phyloP scores from a whole-genome alignment of 2,329 filamentous ascomycete genomes.

The Epicoccum nigrum region DNA sequence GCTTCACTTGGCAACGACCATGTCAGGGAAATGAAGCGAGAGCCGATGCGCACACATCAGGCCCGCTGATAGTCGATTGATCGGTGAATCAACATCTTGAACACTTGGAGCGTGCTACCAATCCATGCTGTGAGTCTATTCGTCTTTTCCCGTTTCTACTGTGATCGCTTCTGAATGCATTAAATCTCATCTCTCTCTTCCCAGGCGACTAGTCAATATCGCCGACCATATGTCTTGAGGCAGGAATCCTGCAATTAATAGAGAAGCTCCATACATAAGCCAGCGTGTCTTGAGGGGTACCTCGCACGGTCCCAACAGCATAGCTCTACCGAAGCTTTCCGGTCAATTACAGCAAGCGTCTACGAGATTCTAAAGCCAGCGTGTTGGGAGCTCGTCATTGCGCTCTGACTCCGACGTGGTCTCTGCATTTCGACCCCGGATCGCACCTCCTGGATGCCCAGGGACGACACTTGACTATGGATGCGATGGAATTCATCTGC shows the following conservation, averaged over 20 bases:
- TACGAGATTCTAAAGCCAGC: neutral
- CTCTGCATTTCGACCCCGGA: conserved; percentile 5
- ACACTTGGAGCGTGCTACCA: conserved; percentile 10
- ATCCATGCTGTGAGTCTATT: conserved; percentile 3
- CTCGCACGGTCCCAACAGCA: neutral
- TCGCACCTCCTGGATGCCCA: neutral
- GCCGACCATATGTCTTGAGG: neutral
- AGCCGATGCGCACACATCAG: conserved; percentile 6
- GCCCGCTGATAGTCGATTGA: conserved; percentile 1
- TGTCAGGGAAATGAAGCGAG: neutral
- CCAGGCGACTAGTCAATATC: conserved; percentile 2
- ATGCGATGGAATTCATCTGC: conserved; percentile 3
- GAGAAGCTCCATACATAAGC: too few relatives aligned
- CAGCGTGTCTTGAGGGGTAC: neutral
- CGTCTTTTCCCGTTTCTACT: conserved; percentile 3
- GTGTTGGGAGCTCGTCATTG: neutral
- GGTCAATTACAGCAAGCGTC: conserved; percentile 5
- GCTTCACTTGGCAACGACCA: conserved; percentile 3
- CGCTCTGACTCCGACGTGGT: conserved; percentile 3
- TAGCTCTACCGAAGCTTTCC: conserved; percentile 1
- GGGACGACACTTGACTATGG: neutral
- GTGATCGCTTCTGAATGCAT: neutral
- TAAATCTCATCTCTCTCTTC: conserved; percentile 3
- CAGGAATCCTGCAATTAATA: neutral
- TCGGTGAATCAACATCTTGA: conserved; percentile 1